These are phyloP conservation scores for Hymenoscyphus fraxineus DNA, from an alignment of 2,329 filamentous ascomycete genomes.

Conservation along the genomic window DNA sequence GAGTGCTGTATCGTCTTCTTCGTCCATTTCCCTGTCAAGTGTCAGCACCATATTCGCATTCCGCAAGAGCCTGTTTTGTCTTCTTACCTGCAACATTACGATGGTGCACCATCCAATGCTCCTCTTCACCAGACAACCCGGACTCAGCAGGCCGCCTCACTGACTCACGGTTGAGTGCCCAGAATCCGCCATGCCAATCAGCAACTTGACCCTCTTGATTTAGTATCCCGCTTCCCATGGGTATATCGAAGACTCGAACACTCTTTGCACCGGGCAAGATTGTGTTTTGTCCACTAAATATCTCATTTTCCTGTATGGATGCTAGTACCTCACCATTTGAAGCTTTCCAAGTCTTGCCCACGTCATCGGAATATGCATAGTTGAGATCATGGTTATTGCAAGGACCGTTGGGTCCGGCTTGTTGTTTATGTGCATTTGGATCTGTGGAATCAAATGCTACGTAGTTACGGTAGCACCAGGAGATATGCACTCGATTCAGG, in stretches of 20 bases:
- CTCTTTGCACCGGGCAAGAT: slow-evolving; percentile 20
- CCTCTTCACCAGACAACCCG: neutral
- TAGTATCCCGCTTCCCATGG: slow-evolving; percentile 26
- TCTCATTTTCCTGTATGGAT: slow-evolving; percentile 7
- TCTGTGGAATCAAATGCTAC: slow-evolving; percentile 13
- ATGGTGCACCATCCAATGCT: slow-evolving; percentile 27
- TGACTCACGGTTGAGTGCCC: slow-evolving; percentile 26
- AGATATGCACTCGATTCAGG: slow-evolving; percentile 22
- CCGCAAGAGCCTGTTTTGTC: neutral
- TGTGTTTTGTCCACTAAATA: slow-evolving; percentile 6
- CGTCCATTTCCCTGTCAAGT: slow-evolving; percentile 20
- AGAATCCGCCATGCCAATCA: slow-evolving; percentile 26
- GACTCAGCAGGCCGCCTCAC: neutral
- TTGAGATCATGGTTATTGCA: slow-evolving; percentile 30
- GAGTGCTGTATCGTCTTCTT: slow-evolving; percentile 13
- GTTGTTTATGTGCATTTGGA: slow-evolving; percentile 27
- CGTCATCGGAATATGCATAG: slow-evolving; percentile 27
- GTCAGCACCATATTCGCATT: neutral
- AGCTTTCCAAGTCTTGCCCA: slow-evolving; percentile 24
- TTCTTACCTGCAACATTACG: slow-evolving; percentile 19
- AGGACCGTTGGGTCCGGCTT: slow-evolving; percentile 29
- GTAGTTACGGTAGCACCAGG: slow-evolving; percentile 31
- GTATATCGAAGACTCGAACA: slow-evolving; percentile 26
- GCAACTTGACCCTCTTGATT: slow-evolving; percentile 28
- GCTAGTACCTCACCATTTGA: slow-evolving; percentile 21